Percentiles rank a stretch among this genome's conserved stretches.
These are phyloP conservation scores for Calonectria pseudoreteaudii DNA, from an alignment of 2,329 filamentous ascomycete genomes.

Conservation along the genomic window DNA sequence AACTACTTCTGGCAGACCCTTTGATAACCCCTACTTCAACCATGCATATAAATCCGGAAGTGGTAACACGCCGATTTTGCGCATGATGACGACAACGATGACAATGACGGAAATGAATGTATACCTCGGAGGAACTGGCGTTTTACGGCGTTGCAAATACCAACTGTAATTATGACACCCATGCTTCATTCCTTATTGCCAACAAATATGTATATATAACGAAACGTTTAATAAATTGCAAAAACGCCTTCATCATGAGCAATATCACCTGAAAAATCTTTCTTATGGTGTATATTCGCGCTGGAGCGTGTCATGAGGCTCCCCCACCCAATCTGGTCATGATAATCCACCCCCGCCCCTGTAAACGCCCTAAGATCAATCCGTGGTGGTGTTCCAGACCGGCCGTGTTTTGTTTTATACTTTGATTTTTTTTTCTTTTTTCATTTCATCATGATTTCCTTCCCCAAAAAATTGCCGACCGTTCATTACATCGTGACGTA, in stretches of 20 bases:
- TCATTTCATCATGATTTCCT: background rate
- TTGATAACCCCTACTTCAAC: constrained; percentile 56
- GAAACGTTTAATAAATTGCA: background rate
- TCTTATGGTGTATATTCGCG: background rate
- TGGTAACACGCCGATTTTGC: background rate
- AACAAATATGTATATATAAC: background rate
- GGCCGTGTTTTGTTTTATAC: constrained; percentile 13
- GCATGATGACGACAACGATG: constrained; percentile 19
- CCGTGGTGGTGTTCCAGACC: constrained; percentile 22
- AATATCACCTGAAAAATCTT: background rate
- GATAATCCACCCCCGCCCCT: background rate
- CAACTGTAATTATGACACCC: background rate
- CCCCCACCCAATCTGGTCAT: constrained; percentile 1
- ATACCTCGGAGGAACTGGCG: constrained; percentile 5
- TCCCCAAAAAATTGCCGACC: background rate
- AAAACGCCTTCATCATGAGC: constrained; percentile 13
- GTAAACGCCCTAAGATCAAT: constrained; percentile 6
- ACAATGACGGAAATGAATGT: constrained; percentile 5
- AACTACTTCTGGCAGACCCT: constrained; percentile 96
- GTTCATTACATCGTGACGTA: constrained; percentile 35
- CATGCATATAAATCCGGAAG: background rate
- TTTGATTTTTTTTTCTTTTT: background rate
- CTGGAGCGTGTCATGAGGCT: background rate
- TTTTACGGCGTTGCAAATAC: constrained; percentile 19
- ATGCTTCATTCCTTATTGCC: background rate